Evolutionary conservation across 768 basidiomycete species (phyloP).

Genomic region (Tylopilus rubrobrunneus): DNA sequence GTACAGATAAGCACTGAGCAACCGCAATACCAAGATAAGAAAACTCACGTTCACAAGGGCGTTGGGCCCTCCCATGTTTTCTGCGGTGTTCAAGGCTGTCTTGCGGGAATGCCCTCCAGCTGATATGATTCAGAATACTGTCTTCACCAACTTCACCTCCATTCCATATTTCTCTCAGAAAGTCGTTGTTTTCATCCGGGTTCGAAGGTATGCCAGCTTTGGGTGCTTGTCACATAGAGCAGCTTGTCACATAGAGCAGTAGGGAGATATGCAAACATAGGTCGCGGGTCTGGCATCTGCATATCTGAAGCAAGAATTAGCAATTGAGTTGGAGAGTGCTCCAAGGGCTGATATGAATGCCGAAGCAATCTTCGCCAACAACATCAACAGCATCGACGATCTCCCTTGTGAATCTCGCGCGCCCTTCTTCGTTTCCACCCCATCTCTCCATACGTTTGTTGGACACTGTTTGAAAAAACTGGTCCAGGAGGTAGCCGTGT

Average conservation of each 20-base stretch:
- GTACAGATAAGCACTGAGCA: background rate
- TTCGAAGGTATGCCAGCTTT: slow-evolving; percentile 38
- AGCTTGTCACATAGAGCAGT: slow-evolving; percentile 36
- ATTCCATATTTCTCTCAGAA: background rate
- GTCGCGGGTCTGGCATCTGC: slow-evolving; percentile 30
- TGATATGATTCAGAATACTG: background rate
- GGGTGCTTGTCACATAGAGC: slow-evolving; percentile 22
- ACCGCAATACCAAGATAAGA: background rate
- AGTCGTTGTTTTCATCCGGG: background rate
- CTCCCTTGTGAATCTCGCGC: background rate
- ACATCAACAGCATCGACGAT: background rate
- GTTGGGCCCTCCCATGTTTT: background rate
- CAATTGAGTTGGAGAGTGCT: background rate
- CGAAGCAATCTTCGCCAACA: background rate
- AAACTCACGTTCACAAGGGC: background rate
- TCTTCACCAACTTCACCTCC: background rate
- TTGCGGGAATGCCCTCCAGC: background rate
- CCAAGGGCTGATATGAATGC: slow-evolving; percentile 1
- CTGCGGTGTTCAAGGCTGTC: background rate
- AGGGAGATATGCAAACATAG: slow-evolving; percentile 44
- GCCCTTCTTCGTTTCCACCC: background rate
- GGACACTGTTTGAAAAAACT: background rate
- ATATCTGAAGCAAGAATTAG: slow-evolving; percentile 33
- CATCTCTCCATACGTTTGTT: background rate
- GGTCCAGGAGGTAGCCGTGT: background rate